Conservation (phyloP, 768 basidiomycete genomes). For the Suillus spraguei region DNA sequence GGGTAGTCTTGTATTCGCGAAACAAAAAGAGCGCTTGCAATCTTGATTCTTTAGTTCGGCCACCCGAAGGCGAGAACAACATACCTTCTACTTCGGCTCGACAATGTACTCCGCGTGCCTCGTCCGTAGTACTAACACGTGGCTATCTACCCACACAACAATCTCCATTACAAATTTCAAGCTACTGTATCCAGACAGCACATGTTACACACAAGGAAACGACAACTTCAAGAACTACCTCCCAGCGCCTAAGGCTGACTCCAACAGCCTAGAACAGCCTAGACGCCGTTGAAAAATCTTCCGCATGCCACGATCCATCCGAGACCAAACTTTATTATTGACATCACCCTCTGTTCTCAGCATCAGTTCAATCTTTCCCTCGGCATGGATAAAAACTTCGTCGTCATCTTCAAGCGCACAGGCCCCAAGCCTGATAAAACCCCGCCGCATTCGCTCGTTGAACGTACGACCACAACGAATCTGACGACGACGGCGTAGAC, state of each 20-base stretch:
- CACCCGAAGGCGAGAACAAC: conserved; percentile 9
- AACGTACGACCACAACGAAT: conserved; percentile 27
- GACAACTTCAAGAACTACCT: not conserved
- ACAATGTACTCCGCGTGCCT: conserved; percentile 9
- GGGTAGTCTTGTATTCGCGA: conserved; percentile 32
- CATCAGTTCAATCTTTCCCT: conserved; percentile 26
- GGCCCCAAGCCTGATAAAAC: conserved; percentile 24
- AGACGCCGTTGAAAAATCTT: conserved; percentile 24
- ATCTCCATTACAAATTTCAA: not conserved
- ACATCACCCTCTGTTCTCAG: conserved; percentile 19
- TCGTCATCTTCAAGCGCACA: conserved; percentile 28
- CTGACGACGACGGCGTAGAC: conserved; percentile 13
- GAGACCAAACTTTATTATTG: conserved; percentile 19
- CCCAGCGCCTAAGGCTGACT: not conserved
- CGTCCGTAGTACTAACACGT: not conserved
- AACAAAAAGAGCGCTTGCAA: conserved; percentile 27
- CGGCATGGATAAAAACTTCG: conserved; percentile 31
- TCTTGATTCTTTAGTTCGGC: conserved; percentile 1
- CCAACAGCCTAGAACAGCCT: not conserved
- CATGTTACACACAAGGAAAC: too few relatives aligned
- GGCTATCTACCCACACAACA: not conserved
- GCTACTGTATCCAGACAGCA: not conserved
- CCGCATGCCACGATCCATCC: conserved; percentile 31
- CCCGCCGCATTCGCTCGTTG: conserved; percentile 25
- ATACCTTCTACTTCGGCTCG: conserved; percentile 9